phyloP scores from a whole-genome alignment of 768 basidiomycete genomes.

The Lactarius sp. region DNA sequence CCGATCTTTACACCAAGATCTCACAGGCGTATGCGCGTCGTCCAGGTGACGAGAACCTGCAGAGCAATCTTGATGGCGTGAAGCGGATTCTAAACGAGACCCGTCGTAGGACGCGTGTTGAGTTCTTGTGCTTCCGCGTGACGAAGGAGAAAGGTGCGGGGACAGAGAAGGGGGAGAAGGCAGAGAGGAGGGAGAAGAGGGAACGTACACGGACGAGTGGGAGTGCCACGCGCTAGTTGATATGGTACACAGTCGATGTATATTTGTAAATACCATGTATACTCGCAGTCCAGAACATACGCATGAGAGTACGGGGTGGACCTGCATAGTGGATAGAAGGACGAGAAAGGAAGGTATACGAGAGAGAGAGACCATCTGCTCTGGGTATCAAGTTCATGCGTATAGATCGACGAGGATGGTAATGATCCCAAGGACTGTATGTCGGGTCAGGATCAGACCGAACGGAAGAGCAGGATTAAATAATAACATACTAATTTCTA shows the following conservation, averaged over 20 bases:
- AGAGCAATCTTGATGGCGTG: constrained; percentile 82
- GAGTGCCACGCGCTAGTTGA: constrained; percentile 5
- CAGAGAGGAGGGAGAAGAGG: constrained; percentile 18
- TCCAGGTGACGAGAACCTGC: constrained; percentile 81
- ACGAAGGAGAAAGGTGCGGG: constrained; percentile 43
- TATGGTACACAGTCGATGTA: background rate
- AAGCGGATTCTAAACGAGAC: constrained; percentile 88
- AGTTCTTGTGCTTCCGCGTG: constrained; percentile 90
- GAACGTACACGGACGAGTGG: constrained; percentile 13
- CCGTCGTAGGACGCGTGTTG: constrained; percentile 85
- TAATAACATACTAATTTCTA: constrained; percentile 65
- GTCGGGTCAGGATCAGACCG: background rate
- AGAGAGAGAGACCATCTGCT: background rate
- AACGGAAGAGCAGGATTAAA: background rate
- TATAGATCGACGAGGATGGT: constrained; percentile 83
- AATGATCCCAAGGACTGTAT: constrained; percentile 75
- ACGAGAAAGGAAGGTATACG: constrained; percentile 5
- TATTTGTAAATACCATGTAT: background rate
- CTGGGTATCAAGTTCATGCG: constrained; percentile 25
- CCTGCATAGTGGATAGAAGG: constrained; percentile 1
- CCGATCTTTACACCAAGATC: constrained; percentile 91
- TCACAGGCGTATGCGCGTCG: constrained; percentile 87
- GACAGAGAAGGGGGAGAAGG: constrained; percentile 24
- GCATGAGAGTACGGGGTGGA: constrained; percentile 36
- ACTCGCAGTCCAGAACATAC: background rate